phyloP scores from a whole-genome alignment of 768 basidiomycete species.

The Cubamyces lactineus region DNA sequence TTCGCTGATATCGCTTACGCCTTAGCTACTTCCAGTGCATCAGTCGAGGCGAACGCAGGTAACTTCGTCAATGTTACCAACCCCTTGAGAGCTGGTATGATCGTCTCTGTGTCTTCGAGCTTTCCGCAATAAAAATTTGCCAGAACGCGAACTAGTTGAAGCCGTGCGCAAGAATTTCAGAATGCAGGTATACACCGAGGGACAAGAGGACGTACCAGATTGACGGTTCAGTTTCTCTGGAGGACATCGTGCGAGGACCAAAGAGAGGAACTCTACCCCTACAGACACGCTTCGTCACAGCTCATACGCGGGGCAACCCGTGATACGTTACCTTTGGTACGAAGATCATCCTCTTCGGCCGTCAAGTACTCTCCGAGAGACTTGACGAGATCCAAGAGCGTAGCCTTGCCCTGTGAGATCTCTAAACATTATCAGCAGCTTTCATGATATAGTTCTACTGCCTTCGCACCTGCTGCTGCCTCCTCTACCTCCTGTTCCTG shows the following conservation, averaged over 20 bases:
- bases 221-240: slow-evolving; percentile 72
- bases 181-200: not conserved
- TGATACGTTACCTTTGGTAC: slow-evolving; percentile 69
- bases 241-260: slow-evolving; percentile 65
- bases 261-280: slow-evolving; percentile 88
- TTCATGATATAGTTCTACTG: slow-evolving; percentile 37
- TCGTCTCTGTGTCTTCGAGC: slow-evolving; percentile 82
- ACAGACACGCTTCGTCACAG: slow-evolving; percentile 1
- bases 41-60: slow-evolving; percentile 63
- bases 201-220: slow-evolving; percentile 59
- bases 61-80: slow-evolving; percentile 66
- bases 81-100: slow-evolving; percentile 81
- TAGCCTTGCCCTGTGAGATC: slow-evolving; percentile 55
- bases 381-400: slow-evolving; percentile 80
- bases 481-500: slow-evolving; percentile 61
- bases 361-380: slow-evolving; percentile 87
- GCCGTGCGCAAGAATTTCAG: slow-evolving; percentile 19
- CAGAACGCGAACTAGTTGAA: slow-evolving; percentile 76
- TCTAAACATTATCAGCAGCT: slow-evolving; percentile 38
- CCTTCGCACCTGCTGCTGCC: slow-evolving; percentile 58
- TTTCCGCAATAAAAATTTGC: slow-evolving; percentile 84
- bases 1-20: slow-evolving; percentile 51
- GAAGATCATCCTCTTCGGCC: slow-evolving; percentile 75
- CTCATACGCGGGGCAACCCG: not conserved
- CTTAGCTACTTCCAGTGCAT: slow-evolving; percentile 60